Conservation (phyloP, 441 rosid species). For the Erysimum cheiri region DNA sequence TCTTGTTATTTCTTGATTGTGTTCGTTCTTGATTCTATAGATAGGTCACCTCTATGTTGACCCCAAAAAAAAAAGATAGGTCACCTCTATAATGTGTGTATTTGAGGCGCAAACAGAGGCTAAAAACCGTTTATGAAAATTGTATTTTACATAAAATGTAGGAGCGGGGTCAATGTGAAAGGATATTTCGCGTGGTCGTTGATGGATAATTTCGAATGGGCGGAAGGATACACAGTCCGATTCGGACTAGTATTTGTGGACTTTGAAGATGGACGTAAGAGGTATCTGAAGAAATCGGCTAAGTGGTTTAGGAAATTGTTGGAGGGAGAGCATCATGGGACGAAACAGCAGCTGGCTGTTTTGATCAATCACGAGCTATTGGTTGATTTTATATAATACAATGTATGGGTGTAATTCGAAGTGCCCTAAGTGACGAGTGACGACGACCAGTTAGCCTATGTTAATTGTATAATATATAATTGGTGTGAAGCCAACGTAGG, state of each 20-base stretch:
- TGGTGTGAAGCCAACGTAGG: not conserved
- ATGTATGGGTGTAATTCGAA: not conserved
- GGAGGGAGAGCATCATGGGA: slow-evolving; percentile 24
- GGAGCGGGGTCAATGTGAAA: slow-evolving; percentile 48
- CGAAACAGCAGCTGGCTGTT: slow-evolving; percentile 34
- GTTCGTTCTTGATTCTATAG: too few species aligned
- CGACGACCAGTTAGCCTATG: not conserved
- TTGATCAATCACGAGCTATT: slow-evolving; percentile 7
- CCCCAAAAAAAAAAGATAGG: too few species aligned
- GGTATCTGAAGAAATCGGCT: slow-evolving; percentile 51
- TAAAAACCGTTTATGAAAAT: not conserved
- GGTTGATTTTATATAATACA: not conserved
- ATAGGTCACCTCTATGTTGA: not conserved
- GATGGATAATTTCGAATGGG: slow-evolving; percentile 50
- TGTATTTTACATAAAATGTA: slow-evolving; percentile 27
- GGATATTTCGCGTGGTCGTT: slow-evolving; percentile 53
- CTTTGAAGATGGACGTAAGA: slow-evolving; percentile 46
- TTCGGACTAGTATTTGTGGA: slow-evolving; percentile 52
- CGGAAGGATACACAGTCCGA: slow-evolving; percentile 47
- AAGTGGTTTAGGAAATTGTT: slow-evolving; percentile 47
- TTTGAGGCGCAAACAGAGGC: not conserved
- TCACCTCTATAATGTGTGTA: not conserved
- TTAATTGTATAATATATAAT: not conserved
- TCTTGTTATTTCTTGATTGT: too few species aligned
- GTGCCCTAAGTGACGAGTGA: not conserved